Evolutionary conservation across 1,139 yeast species (phyloP), one percentile per base, ranked within the genome.

Genomic region (Yamadazyma siamensis): DNA sequence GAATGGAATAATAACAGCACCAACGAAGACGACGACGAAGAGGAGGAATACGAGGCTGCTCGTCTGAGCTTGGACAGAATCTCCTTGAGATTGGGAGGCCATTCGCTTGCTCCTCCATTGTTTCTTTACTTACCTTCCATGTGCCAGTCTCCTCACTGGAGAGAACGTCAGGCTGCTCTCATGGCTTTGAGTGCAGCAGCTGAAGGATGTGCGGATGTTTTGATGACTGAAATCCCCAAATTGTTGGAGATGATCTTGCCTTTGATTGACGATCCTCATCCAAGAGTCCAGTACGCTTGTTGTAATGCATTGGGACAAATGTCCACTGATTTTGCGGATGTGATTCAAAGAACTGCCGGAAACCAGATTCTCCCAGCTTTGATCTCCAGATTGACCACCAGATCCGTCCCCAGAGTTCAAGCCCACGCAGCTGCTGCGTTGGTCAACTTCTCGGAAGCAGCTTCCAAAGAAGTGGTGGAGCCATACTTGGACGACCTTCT

Each of bases 351-450:
- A 50, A 78, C 85, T 30, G 74, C 88, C 16, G 94, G 91, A 40
- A 75, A 74, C 44, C 69, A 83, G 43, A 80, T 91, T 25, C 67
- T 94, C 33, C 97, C 97, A 8, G 94, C 94, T 5, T 72, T 91
- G 43, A 85, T 89, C 35, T 80, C 94, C 3, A 87, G 77, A 67
- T 71, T 89, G 37, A 80, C 83, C 4, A 67, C 64, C 40, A 69
- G 70, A 36, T 76, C 85, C 14, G 88, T 83, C 19, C 94, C 94
- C 36, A 72, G 97, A 50, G 98, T 91, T 16, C 97, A 89, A 61
- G 88, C 96, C 0, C 98, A 91, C 54, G 98, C 96, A 11, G 97
- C 98, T 23, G 98, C 98, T 28, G 98, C 98, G 0, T 69, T 91
- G 49, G 97, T 91, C 26, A 91, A 91, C 54, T 91, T 91, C 54